phyloP scores from a whole-genome alignment of 176 grass and related monocot species.

The Canna indica region DNA sequence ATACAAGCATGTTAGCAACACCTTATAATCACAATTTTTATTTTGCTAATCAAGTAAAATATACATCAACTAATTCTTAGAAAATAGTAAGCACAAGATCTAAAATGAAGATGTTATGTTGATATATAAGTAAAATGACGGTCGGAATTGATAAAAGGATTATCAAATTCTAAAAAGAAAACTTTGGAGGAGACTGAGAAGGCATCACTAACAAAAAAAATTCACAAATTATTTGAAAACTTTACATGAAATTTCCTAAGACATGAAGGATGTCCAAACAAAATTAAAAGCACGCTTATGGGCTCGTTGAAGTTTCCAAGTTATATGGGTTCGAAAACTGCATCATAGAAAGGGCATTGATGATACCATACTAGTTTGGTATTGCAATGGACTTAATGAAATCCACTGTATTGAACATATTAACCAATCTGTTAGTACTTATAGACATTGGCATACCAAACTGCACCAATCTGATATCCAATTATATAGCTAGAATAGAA shows the following conservation, averaged over 20 bases:
- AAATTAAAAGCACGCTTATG: too few species aligned
- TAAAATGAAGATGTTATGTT: not conserved
- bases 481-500: too few species aligned
- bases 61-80: not conserved
- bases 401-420: too few species aligned
- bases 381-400: too few species aligned
- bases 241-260: not conserved
- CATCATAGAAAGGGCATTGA: too few species aligned
- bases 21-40: not conserved
- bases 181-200: not conserved
- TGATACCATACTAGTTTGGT: too few species aligned
- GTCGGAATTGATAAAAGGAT: not conserved
- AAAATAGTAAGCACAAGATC: not conserved
- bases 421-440: too few species aligned
- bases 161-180: not conserved
- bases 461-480: too few species aligned
- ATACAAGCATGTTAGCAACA: constrained; percentile 7
- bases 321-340: too few species aligned
- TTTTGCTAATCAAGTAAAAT: not conserved
- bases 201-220: not conserved
- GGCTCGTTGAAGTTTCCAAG: too few species aligned
- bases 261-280: not conserved
- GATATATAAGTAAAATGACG: not conserved
- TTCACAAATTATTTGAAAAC: not conserved
- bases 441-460: too few species aligned